phyloP scores from a whole-genome alignment of 768 basidiomycete species.

The Epithele typhae region DNA sequence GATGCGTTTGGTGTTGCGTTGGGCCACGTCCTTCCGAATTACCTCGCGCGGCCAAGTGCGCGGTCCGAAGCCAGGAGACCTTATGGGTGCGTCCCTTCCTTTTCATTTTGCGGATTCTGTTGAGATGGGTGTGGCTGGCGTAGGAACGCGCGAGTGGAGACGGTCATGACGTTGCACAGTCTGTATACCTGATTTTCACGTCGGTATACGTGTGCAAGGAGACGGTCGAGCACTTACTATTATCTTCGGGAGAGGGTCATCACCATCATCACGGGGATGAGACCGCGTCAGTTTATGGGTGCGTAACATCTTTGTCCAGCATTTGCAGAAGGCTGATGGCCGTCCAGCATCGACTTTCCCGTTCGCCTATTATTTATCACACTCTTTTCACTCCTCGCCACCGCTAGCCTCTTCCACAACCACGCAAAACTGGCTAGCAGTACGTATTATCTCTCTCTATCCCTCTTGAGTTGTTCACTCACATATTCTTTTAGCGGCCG shows the following conservation, averaged over 20 bases:
- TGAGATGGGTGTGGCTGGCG: neutral
- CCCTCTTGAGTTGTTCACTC: neutral
- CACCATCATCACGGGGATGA: constrained; percentile 70
- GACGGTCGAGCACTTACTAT: constrained; percentile 86
- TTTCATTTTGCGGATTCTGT: neutral
- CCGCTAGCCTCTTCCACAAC: constrained; percentile 56
- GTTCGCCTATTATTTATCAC: constrained; percentile 50
- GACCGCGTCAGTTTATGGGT: constrained; percentile 37
- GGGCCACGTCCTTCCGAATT: constrained; percentile 40
- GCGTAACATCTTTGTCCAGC: constrained; percentile 27
- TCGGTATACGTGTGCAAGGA: constrained; percentile 97
- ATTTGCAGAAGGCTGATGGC: constrained; percentile 21
- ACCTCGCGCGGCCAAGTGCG: constrained; percentile 33
- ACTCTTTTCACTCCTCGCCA: constrained; percentile 52
- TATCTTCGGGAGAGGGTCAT: constrained; percentile 62
- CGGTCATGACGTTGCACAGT: constrained; percentile 77
- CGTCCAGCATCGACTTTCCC: constrained; percentile 61
- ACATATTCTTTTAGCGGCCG: constrained; percentile 41
- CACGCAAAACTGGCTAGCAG: constrained; percentile 62
- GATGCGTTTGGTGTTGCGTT: constrained; percentile 80
- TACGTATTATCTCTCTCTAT: constrained; percentile 30
- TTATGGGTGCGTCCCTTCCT: constrained; percentile 52
- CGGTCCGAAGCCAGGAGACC: constrained; percentile 34
- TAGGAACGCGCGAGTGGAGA: constrained; percentile 65
- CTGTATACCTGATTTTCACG: constrained; percentile 91